These are phyloP conservation scores for Ceratobasidium sp. DNA, from an alignment of 1,284 basidiomycete species.

Conservation along the genomic window DNA sequence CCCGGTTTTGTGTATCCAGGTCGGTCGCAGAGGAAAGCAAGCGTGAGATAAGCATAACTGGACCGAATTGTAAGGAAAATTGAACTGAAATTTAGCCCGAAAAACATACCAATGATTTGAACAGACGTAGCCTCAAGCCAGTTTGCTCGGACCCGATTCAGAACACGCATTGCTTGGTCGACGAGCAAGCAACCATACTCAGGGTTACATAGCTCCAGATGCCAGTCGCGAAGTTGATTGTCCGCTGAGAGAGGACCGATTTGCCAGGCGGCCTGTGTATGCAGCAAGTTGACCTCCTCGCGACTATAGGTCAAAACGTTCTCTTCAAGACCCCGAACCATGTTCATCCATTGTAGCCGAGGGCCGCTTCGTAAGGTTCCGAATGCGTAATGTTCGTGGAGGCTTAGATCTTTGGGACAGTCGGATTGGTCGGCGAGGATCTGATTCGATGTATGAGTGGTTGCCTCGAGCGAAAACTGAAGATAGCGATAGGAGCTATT, in stretches of 20 bases:
- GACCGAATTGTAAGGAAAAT: not conserved
- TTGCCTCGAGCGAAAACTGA: constrained; percentile 59
- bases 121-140: constrained; percentile 63
- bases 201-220: constrained; percentile 50
- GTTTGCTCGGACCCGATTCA: constrained; percentile 58
- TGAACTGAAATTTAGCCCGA: not conserved
- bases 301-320: constrained; percentile 59
- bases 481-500: constrained; percentile 59
- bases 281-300: constrained; percentile 59
- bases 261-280: constrained; percentile 56
- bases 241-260: constrained; percentile 57
- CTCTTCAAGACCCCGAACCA: constrained; percentile 61
- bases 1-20: constrained; percentile 42
- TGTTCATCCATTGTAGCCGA: constrained; percentile 66
- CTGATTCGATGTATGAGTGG: constrained; percentile 62
- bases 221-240: constrained; percentile 51
- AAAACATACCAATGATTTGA: constrained; percentile 54
- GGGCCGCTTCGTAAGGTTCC: constrained; percentile 63
- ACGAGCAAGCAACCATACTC: constrained; percentile 60
- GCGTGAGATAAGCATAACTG: constrained; percentile 58
- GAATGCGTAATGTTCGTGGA: constrained; percentile 65
- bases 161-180: constrained; percentile 56
- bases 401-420: constrained; percentile 58
- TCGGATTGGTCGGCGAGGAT: constrained; percentile 62
- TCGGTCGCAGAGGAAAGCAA: constrained; percentile 56